Conservation (phyloP, 2,329 filamentous ascomycete genomes). For the Exophiala lecanii-corni region DNA sequence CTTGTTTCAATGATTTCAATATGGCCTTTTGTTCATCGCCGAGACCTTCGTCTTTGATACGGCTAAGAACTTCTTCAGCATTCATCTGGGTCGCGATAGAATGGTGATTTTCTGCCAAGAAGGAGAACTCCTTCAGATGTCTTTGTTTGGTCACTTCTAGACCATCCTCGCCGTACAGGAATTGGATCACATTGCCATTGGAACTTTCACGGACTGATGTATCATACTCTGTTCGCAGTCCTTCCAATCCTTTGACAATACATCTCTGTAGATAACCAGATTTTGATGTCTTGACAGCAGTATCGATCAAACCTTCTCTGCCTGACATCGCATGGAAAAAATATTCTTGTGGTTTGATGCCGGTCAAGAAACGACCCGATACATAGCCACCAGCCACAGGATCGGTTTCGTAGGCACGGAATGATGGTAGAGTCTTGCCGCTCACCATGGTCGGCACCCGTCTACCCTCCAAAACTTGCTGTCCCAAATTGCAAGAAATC, state of each 20-base stretch:
- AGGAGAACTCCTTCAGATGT: constrained; percentile 84
- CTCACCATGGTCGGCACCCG: constrained; percentile 97
- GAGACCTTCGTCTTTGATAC: constrained; percentile 11
- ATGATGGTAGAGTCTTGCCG: constrained; percentile 92
- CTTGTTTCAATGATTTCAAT: constrained; percentile 59
- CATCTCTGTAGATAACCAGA: constrained; percentile 96
- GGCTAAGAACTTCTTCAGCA: constrained; percentile 47
- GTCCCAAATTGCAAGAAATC: constrained; percentile 95
- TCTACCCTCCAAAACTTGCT: constrained; percentile 91
- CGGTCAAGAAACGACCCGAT: constrained; percentile 93
- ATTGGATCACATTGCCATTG: constrained; percentile 89
- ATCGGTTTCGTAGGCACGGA: constrained; percentile 84
- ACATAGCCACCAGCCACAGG: constrained; percentile 90
- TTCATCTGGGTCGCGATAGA: constrained; percentile 75
- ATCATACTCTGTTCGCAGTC: constrained; percentile 86
- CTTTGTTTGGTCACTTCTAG: constrained; percentile 92
- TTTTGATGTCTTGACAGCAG: constrained; percentile 84
- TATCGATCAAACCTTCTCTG: constrained; percentile 96
- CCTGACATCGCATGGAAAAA: constrained; percentile 99
- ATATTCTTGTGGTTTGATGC: constrained; percentile 94
- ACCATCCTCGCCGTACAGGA: constrained; percentile 94
- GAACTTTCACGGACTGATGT: constrained; percentile 82
- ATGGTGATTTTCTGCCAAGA: constrained; percentile 78
- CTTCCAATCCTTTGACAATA: constrained; percentile 98
- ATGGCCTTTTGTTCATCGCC: constrained; percentile 44